phyloP scores from a whole-genome alignment of 768 basidiomycete species.

The Melanogaster broomeanus region DNA sequence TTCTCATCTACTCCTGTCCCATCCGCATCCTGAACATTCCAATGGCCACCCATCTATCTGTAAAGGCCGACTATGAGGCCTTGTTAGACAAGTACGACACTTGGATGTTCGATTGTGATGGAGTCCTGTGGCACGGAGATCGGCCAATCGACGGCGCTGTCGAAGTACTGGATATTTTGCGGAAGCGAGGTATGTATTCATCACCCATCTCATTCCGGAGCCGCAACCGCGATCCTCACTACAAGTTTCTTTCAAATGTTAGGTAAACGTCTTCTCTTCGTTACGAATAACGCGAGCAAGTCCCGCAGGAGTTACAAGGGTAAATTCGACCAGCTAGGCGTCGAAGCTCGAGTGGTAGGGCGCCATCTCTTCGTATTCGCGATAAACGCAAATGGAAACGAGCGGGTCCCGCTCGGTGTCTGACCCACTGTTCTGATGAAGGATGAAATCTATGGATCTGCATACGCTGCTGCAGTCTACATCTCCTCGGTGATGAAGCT shows the following conservation, averaged over 20 bases:
- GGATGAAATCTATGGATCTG: slow-evolving; percentile 98
- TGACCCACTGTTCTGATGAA: slow-evolving; percentile 32
- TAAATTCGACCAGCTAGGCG: slow-evolving; percentile 89
- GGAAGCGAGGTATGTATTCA: slow-evolving; percentile 63
- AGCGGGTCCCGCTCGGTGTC: background rate
- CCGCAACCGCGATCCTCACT: slow-evolving; percentile 1
- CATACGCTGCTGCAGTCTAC: slow-evolving; percentile 83
- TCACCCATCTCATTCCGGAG: slow-evolving; percentile 4
- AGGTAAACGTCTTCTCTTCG: slow-evolving; percentile 88
- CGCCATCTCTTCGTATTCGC: slow-evolving; percentile 1
- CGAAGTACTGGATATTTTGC: slow-evolving; percentile 72
- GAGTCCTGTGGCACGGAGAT: slow-evolving; percentile 91
- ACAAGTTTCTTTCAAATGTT: slow-evolving; percentile 1
- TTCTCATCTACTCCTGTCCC: background rate
- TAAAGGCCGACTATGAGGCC: slow-evolving; percentile 45
- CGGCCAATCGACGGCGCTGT: slow-evolving; percentile 74
- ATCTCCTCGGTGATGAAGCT: slow-evolving; percentile 87
- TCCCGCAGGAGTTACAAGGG: slow-evolving; percentile 84
- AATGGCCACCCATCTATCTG: slow-evolving; percentile 31
- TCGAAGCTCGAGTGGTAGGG: slow-evolving; percentile 82
- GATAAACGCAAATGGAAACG: background rate
- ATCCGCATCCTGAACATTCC: slow-evolving; percentile 15
- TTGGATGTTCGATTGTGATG: slow-evolving; percentile 96
- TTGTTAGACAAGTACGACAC: slow-evolving; percentile 78
- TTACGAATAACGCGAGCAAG: slow-evolving; percentile 97